These are phyloP conservation scores for Xylaria scruposa DNA, from an alignment of 495 filamentous ascomycete genomes.

Conservation along the genomic window DNA sequence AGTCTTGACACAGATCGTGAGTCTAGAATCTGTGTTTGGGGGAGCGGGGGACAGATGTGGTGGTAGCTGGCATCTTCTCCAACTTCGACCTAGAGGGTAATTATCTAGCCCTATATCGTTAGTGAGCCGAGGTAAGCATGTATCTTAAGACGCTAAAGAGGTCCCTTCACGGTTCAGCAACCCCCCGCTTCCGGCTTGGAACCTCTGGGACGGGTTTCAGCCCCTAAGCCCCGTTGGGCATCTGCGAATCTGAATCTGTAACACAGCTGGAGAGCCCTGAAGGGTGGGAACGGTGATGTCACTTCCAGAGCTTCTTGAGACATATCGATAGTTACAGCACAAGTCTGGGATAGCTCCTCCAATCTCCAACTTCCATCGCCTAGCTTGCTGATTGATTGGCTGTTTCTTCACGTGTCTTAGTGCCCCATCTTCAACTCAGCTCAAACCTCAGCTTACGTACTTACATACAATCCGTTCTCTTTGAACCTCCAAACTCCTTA, in stretches of 20 bases:
- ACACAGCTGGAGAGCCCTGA: neutral
- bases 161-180: neutral
- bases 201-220: neutral
- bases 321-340: neutral
- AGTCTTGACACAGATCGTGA: neutral
- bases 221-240: constrained; percentile 9
- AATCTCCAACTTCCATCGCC: neutral
- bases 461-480: neutral
- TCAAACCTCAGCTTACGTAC: constrained; percentile 14
- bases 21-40: constrained; percentile 1
- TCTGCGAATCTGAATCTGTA: neutral
- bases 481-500: neutral
- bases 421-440: neutral
- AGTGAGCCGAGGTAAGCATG: neutral
- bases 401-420: neutral
- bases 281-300: constrained; percentile 7
- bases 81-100: neutral
- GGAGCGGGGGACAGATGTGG: neutral
- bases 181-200: constrained; percentile 14
- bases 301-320: constrained; percentile 9
- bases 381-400: constrained; percentile 10
- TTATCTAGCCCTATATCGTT: neutral
- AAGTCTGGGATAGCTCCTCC: neutral
- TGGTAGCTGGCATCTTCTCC: neutral
- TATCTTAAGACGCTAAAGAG: neutral